These are phyloP conservation scores for Parafenestella ontariensis DNA, from an alignment of 2,329 filamentous ascomycete species.

Conservation along the genomic window DNA sequence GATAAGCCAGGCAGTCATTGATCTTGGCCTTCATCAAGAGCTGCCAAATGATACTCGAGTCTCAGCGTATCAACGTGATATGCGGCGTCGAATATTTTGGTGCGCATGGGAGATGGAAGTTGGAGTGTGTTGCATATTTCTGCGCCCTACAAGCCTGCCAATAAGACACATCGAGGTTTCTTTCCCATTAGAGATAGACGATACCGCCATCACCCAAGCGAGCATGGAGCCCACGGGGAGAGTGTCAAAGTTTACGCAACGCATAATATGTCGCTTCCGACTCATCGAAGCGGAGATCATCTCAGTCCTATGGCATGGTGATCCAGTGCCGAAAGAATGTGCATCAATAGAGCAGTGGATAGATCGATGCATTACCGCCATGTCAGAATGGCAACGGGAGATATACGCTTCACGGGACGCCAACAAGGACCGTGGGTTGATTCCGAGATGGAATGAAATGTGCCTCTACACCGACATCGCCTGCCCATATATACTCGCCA, in stretches of 20 bases:
- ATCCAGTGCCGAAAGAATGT: conserved; percentile 36
- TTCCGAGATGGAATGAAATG: conserved; percentile 45
- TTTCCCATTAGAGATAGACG: conserved; percentile 44
- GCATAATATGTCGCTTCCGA: conserved; percentile 44
- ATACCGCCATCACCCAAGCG: conserved; percentile 39
- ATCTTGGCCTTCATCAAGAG: conserved; percentile 47
- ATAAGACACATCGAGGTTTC: conserved; percentile 38
- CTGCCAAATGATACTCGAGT: conserved; percentile 37
- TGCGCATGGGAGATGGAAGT: conserved; percentile 50
- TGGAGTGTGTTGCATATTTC: conserved; percentile 44
- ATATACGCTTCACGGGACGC: conserved; percentile 36
- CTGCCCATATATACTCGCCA: conserved; percentile 38
- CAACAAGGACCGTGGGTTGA: conserved; percentile 36
- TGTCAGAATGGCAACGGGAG: conserved; percentile 41
- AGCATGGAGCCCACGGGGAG: conserved; percentile 36
- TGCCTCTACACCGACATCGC: conserved; percentile 44
- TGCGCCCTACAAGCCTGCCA: conserved; percentile 41
- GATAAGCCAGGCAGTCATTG: conserved; percentile 46
- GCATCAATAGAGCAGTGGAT: conserved; percentile 39
- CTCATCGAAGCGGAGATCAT: conserved; percentile 45
- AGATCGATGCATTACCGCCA: conserved; percentile 31
- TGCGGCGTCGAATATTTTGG: conserved; percentile 48
- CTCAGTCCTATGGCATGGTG: conserved; percentile 41
- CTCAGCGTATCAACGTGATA: conserved; percentile 42
- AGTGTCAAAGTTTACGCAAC: conserved; percentile 44